Evolutionary conservation across 1,284 basidiomycete species (phyloP), one percentile per base, ranked within the genome.

Genomic region (Cryptococcus amylolentus): DNA sequence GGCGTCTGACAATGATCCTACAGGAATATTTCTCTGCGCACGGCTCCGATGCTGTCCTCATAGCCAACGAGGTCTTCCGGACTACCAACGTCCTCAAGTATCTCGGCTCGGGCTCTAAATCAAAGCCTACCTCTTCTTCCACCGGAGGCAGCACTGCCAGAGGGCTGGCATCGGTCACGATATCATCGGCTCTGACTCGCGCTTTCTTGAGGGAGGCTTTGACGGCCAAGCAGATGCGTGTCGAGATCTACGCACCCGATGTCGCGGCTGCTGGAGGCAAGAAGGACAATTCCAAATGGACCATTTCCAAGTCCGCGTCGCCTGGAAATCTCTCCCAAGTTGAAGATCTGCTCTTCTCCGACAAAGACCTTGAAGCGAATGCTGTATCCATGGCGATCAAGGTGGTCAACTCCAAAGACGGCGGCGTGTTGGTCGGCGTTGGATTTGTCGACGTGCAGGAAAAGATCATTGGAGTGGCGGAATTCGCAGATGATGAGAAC

Each of bases 311-410:
- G 77, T 86, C 91, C 81, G 91, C 87, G 62, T 58, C 80, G 64
- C 96, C 96, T 0, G 96, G 96, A 51, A 98, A 98, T 73, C 78
- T 98, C 10, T 88, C 91, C 70, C 86, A 88, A 28, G 86, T 98
- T 14, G 96, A 98, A 76, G 96, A 98, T 64, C 80, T 98, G 18
- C 82, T 99, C 12, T 98, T 98, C 73, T 81, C 82, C 26, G 86
- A 88, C 64, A 85, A 86, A 8, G 94, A 98, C 70, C 82, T 97
- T 31, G 78, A 87, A 3, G 84, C 88, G 20, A 86, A 91, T 18
- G 94, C 95, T 2, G 88, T 98, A 54, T 88, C 95, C 52, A 87
- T 98, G 83, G 87, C 93, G 7, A 84, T 98, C 58, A 90, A 89
- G 67, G 76, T 96, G 23, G 83, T 84, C 14, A 35, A 35, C 31